A percentile compares a stretch with the other conserved stretches of the same genome.
phyloP scores from a whole-genome alignment of 345 rosid genomes.

The Populus davidiana region DNA sequence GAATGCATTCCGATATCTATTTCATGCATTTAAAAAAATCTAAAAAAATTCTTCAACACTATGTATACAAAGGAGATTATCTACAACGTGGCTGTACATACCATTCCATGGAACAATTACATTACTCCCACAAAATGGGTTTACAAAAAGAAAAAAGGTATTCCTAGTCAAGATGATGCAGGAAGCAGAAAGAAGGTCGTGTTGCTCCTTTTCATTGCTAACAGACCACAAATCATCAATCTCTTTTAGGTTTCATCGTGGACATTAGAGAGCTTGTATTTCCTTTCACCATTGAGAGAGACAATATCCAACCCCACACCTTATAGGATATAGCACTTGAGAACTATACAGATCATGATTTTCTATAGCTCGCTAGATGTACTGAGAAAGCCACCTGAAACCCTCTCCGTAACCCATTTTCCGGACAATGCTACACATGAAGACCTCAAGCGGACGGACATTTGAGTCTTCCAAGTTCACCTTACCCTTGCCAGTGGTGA shows the following conservation, averaged over 20 bases:
- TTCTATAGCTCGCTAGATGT: slow-evolving; percentile 39
- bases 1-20: no score
- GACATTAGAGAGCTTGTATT: background rate
- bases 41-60: no score
- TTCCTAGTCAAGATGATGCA: no score
- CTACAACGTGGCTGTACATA: no score
- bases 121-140: no score
- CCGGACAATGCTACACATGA: slow-evolving; percentile 75
- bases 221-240: background rate
- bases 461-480: slow-evolving; percentile 45
- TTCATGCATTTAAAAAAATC: no score
- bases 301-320: slow-evolving; percentile 10
- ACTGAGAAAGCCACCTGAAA: slow-evolving; percentile 77
- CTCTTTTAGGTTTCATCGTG: background rate
- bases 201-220: background rate
- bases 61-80: no score
- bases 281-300: background rate
- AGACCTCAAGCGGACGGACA: slow-evolving; percentile 65
- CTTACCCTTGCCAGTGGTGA: slow-evolving; percentile 73
- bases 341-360: background rate
- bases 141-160: no score
- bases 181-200: background rate
- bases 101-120: no score
- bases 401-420: slow-evolving; percentile 81
- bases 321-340: slow-evolving; percentile 18